Conservation (phyloP, 345 rosid species). For the Ceriops tagal region DNA sequence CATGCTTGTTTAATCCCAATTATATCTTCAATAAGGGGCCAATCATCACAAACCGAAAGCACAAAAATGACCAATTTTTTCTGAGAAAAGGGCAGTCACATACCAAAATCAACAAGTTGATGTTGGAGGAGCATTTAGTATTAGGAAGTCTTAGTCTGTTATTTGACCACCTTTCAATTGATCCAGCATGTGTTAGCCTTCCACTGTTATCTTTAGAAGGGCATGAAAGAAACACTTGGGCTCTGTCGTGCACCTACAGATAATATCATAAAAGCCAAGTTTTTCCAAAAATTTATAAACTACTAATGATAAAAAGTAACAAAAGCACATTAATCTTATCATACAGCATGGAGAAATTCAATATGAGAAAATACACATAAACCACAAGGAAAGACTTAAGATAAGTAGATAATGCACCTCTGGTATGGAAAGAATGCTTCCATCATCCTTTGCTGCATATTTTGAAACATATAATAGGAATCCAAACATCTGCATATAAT, state of each 20-base stretch:
- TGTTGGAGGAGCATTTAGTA: conserved; percentile 47
- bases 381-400: neutral
- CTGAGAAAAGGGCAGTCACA: neutral
- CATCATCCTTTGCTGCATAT: conserved; percentile 39
- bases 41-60: neutral
- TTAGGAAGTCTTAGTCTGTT: conserved; percentile 53
- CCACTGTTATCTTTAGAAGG: conserved; percentile 33
- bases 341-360: neutral
- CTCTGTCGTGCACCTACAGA: conserved; percentile 87
- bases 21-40: neutral
- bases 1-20: neutral
- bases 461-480: conserved; percentile 65
- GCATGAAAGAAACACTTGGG: conserved; percentile 72
- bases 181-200: conserved; percentile 49
- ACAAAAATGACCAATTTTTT: neutral
- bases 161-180: conserved; percentile 74
- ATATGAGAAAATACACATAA: neutral
- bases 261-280: conserved; percentile 5
- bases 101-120: conserved; percentile 71
- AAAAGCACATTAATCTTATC: neutral
- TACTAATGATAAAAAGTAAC: neutral
- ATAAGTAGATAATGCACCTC: conserved; percentile 42
- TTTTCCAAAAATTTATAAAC: neutral
- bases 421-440: conserved; percentile 52
- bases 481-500: conserved; percentile 66